These are phyloP conservation scores for Cenococcum geophilum DNA, from an alignment of 495 filamentous ascomycete species.

Conservation along the genomic window DNA sequence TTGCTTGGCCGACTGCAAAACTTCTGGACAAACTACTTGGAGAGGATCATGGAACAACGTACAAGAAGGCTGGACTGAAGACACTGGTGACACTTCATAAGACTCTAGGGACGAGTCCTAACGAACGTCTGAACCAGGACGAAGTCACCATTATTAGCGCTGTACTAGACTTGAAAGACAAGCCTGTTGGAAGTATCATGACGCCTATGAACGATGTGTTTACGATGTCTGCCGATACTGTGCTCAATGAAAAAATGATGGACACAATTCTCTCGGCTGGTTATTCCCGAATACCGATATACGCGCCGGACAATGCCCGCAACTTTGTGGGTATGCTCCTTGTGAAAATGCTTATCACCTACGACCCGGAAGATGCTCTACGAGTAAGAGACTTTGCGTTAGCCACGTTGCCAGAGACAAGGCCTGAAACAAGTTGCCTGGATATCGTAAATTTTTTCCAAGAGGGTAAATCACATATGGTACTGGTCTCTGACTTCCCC, in stretches of 20 bases:
- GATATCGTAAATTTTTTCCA: conserved; percentile 99
- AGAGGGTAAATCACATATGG: conserved; percentile 98
- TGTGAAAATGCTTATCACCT: conserved; percentile 97
- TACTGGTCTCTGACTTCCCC: conserved; percentile 83
- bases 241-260: conserved; percentile 88
- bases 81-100: conserved; percentile 90
- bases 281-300: conserved; percentile 92
- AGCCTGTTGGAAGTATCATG: conserved; percentile 91
- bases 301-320: conserved; percentile 69
- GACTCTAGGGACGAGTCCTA: conserved; percentile 70
- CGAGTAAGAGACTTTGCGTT: conserved; percentile 82
- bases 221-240: conserved; percentile 84
- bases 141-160: conserved; percentile 98
- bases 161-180: conserved; percentile 92
- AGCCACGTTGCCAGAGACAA: conserved; percentile 89
- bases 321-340: conserved; percentile 97
- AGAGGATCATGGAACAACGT: conserved; percentile 87
- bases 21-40: conserved; percentile 82
- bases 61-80: conserved; percentile 91
- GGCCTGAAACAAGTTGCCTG: conserved; percentile 88
- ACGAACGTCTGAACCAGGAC: conserved; percentile 88
- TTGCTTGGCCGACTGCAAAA: conserved; percentile 87
- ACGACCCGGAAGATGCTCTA: conserved; percentile 88
- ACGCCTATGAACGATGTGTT: conserved; percentile 97
- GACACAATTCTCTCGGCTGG: conserved; percentile 85